Evolutionary conservation across 116 monocot species (phyloP), one percentile per base, ranked within the genome.

Genomic region (Zostera marina): DNA sequence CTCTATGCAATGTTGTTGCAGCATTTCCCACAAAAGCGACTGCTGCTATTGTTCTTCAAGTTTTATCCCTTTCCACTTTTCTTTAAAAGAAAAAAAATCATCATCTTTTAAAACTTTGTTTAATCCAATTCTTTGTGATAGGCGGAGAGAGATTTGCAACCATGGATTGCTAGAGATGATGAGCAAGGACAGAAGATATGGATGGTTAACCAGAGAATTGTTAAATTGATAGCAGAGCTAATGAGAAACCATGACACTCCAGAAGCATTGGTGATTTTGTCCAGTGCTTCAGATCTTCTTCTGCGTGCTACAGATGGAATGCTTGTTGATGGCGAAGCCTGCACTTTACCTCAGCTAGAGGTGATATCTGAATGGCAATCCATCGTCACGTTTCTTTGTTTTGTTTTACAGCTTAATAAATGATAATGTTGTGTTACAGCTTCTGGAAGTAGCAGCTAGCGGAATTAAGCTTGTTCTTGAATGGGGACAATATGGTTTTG

Each of bases 301-400:
- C 82, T 98, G 16, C 89, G 96, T 47, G 96, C 96, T n/a, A 98
- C 96, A 12, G 96, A 98, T 74, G 96, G 96, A 58, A 89, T 98
- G 85, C 96, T 98, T 57, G 86, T 98, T 44, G 90, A 89, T 67
- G 90, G 96, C n/a, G 86, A 98, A 78, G 96, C 96, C 22, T 98
- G 90, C 63, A 98, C 96, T 49, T 67, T 98, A 20, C 96, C 96
- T 51, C 96, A 98, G 53, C 70, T 89, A 59, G 88, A 98, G 96
- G 96, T 98, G 79, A 71, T 58, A n/a, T 47, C 10, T 61, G 8
- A 15, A 8, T n/a, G 26, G n/a, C n/a, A n/a, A n/a, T n/a, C n/a
- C n/a, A 7, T 56, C 15, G 39, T 3, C 38, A 16, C 8, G 8
- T 15, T 56, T 32, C 38, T 56, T 56, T 16, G n/a, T 19, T 15